These are phyloP conservation scores for Chaetoceros muelleri DNA, from an alignment of 108 stramenopile species.

Conservation along the genomic window DNA sequence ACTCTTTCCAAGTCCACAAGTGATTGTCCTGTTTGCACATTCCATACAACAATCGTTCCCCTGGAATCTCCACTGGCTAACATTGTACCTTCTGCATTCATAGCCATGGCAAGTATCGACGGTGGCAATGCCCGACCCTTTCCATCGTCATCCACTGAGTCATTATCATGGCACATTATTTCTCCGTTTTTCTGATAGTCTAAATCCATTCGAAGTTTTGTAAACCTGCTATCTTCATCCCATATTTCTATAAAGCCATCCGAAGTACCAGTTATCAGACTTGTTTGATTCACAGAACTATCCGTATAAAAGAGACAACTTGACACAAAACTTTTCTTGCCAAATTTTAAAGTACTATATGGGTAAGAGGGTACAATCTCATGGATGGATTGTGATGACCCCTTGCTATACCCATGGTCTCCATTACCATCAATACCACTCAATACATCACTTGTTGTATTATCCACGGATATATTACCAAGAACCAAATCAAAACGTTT, in stretches of 20 bases:
- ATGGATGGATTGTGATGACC: slow-evolving; percentile 9
- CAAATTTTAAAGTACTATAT: slow-evolving; percentile 68
- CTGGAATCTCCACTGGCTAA: slow-evolving; percentile 68
- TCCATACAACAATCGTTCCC: slow-evolving; percentile 79
- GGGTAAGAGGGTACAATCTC: slow-evolving; percentile 39
- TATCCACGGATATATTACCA: slow-evolving; percentile 25
- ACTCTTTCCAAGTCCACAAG: slow-evolving; percentile 57
- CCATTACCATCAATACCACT: slow-evolving; percentile 3
- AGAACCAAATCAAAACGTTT: slow-evolving; percentile 65
- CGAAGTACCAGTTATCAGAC: slow-evolving; percentile 75
- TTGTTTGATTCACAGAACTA: slow-evolving; percentile 26
- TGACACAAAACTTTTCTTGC: slow-evolving; percentile 67
- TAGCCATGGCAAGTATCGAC: slow-evolving; percentile 53
- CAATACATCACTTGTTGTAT: slow-evolving; percentile 7
- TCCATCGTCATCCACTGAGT: slow-evolving; percentile 9
- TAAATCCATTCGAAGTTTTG: slow-evolving; percentile 39
- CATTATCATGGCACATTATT: slow-evolving; percentile 78
- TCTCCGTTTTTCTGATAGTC: slow-evolving; percentile 72
- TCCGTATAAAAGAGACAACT: slow-evolving; percentile 70
- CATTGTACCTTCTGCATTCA: slow-evolving; percentile 77
- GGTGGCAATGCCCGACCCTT: neutral
- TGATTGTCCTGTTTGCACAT: slow-evolving; percentile 63
- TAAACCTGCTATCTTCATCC: slow-evolving; percentile 51
- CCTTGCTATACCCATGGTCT: no score
- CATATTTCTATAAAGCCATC: slow-evolving; percentile 96